Evolutionary conservation across 106 monocot species (phyloP), one percentile per base, ranked within the genome.

Genomic region (Hemerocallis citrina): DNA sequence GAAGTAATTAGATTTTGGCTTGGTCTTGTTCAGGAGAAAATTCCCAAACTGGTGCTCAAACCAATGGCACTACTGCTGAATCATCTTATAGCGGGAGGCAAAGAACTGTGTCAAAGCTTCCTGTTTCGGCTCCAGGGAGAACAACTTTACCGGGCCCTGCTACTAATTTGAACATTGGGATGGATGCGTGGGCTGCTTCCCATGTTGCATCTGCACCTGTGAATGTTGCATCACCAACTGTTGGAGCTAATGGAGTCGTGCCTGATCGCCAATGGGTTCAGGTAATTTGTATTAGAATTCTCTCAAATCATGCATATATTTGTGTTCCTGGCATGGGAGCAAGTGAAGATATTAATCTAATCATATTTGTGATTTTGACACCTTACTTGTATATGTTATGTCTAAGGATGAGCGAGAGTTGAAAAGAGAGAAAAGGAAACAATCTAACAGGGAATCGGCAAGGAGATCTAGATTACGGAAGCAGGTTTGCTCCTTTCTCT

Each of bases 361-460:
- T n/a, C n/a, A n/a, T n/a, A n/a, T n/a, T n/a, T n/a, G n/a, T n/a
- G n/a, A n/a, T n/a, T n/a, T n/a, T 40, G 8, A 12, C 33, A 12
- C 49, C 16, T 34, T 16, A 3, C 34, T 62, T 45, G 3, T 45
- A 6, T 13, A 20, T 57, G 21, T 6, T 35, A 19, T 57, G 1
- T 57, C 22, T 36, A 41, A 89, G 94, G 89, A 89, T 79, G 89
- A 95, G 20, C 74, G 78, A 27, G 89, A 89, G 71, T 29, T 83
- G 43, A 94, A 83, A 65, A 85, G 80, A 69, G 85, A 89, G 61
- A 85, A 75, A 64, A 89, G 93, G 68, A 89, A 94, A 65, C 85
- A 89, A 74, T 94, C 93, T 16, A 94, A 94, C 59, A 85, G 93
- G 72, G 93, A 94, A 59, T 94, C 93, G 63, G 89, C 93, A 17